Evolutionary conservation across 2,329 filamentous ascomycete species (phyloP).

Genomic region (Dendrostoma leiphaemia): DNA sequence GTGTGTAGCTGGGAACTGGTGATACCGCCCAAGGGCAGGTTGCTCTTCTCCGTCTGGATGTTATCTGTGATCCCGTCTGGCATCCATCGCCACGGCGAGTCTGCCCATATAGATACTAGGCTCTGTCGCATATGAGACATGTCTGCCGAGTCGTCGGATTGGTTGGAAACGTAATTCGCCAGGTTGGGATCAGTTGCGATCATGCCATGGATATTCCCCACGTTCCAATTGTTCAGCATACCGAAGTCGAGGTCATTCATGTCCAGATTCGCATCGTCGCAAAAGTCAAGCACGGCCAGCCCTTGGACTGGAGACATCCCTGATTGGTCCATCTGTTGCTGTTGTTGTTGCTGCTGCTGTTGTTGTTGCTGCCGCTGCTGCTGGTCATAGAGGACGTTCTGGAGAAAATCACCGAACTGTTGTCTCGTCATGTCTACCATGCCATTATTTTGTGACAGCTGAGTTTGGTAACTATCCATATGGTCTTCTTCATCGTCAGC

Average conservation of each 20-base stretch:
- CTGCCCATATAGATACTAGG: slow-evolving; percentile 47
- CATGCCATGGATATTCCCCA: slow-evolving; percentile 31
- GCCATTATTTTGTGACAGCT: neutral
- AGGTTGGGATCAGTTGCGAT: slow-evolving; percentile 17
- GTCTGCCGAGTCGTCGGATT: slow-evolving; percentile 37
- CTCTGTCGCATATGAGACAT: slow-evolving; percentile 45
- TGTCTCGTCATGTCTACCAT: slow-evolving; percentile 32
- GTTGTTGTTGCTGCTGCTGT: slow-evolving; percentile 7
- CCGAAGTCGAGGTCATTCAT: slow-evolving; percentile 52
- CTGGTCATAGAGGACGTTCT: slow-evolving; percentile 46
- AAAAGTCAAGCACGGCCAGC: slow-evolving; percentile 48
- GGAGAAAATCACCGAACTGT: slow-evolving; percentile 50
- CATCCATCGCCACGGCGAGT: slow-evolving; percentile 51
- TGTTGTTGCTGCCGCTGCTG: slow-evolving; percentile 4
- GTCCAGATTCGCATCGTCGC: slow-evolving; percentile 47
- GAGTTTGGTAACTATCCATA: slow-evolving; percentile 18
- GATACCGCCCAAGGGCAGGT: slow-evolving; percentile 43
- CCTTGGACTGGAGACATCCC: slow-evolving; percentile 38
- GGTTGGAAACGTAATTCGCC: slow-evolving; percentile 19
- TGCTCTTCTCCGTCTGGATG: slow-evolving; percentile 41
- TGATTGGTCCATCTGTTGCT: slow-evolving; percentile 32
- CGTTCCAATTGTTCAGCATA: slow-evolving; percentile 47
- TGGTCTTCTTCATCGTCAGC: slow-evolving; percentile 18
- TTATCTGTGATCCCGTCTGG: slow-evolving; percentile 41
- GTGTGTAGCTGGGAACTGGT: slow-evolving; percentile 36